Evolutionary conservation across 1,284 basidiomycete genomes (phyloP), one percentile per base, ranked within the genome.

Genomic region (Entoloma clypeatum): DNA sequence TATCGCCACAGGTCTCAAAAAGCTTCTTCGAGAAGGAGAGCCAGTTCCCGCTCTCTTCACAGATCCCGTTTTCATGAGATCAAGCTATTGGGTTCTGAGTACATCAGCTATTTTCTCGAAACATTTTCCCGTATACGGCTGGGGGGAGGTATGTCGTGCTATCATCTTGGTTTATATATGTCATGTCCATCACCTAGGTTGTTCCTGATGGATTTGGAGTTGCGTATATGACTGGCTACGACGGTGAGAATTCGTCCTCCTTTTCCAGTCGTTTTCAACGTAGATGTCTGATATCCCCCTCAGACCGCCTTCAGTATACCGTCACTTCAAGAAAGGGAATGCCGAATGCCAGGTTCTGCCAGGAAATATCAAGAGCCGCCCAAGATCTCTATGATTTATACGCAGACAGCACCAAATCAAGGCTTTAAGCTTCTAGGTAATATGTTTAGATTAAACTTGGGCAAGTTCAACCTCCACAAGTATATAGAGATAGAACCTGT

Each of bases 71-170:
- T 80, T 78, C 55, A 64, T 68, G 44, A 72, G 83, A 7, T 76
- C 80, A 19, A 79, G 74, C 33, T 68, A 79, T 47, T 89, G 86
- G 86, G 75, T 77, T 4, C 63, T 90, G 44, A 88, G 85, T 57
- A 95, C 92, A n/a, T 90, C 86, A 28, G 86, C 90, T 16, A 76
- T 95, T 39, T 92, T 86, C 60, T 88, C 86, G 16, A 81, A 82
- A 48, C 77, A 86, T 56, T 83, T 94, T 56, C 72, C 72, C 33
- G 81, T 76, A 16, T 94, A 93, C 64, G 91, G 91, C 23, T 92
- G 86, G 84, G 89, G 88, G 39, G 87, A 89, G 69, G 79, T 77
- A 41, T 7, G 63, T 50, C 19, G n/a, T 36, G 11, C 46, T 16
- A n/a, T n/a, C n/a, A 24, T 23, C 9, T 35, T 32, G 28, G 11